Evolutionary conservation across 1,284 basidiomycete genomes (phyloP), one percentile per base, ranked within the genome.

Genomic region (Trichosporon coremiiforme): DNA sequence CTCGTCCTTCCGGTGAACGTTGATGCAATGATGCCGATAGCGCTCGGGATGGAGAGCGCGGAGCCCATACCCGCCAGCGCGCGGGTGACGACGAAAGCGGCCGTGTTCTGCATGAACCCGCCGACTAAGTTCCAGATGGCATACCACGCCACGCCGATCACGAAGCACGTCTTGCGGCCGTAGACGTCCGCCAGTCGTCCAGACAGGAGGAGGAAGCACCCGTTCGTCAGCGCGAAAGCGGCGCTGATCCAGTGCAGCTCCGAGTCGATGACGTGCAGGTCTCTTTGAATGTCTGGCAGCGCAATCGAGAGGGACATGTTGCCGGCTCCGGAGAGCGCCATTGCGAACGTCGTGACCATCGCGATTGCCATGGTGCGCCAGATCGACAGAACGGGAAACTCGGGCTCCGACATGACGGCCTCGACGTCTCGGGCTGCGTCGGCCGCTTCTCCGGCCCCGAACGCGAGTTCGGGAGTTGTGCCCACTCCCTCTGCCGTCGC

Each of bases 21-120:
- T 45, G 90, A 86, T 0, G 92, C 91, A 22, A 94, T 86, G 68
- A 92, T 92, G 1, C 92, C 92, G n/a, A 93, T 85, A 1, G 79
- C 79, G 4, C 75, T 75, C 6, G 82, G 82, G 22, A 80, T 78
- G 20, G 77, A 78, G 12, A 60, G 57, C 50, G 71, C 67, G 4
- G 55, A 65, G 0, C 79, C 80, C 29, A 74, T 68, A 6, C 81
- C 81, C 8, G 79, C 73, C 17, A 82, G 69, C 0, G 80, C 80
- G 33, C 80, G 69, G 10, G 76, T 75, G 20, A 80, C 76, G 20
- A 80, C 74, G 60, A 83, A 70, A 1, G 66, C 79, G 0, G 76
- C 72, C 0, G 78, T 76, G 63, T 73, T 76, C 35, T 75, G 70
- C 79, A 82, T 80, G 70, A 82, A 82, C 4, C 79, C 80, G 31